Percentiles rank a stretch among this genome's conserved stretches.
Evolutionary conservation across 306 rosid species (phyloP).

Genomic region (Cicer cuneatum): DNA sequence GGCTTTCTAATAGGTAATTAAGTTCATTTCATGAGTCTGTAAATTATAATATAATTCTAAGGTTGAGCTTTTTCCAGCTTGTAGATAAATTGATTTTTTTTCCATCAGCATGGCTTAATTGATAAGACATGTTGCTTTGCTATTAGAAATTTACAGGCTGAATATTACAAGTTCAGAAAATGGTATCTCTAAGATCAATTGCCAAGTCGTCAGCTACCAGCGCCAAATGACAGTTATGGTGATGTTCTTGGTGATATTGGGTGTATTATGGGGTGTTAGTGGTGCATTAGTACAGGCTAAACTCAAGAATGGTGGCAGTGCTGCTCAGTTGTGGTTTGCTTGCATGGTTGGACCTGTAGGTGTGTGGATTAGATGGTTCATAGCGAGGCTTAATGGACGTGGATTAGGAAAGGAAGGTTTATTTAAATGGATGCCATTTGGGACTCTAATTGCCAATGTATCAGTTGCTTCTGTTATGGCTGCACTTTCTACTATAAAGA

Average conservation of each 20-base stretch:
- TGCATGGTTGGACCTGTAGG: slow-evolving; percentile 88
- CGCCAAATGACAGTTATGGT: slow-evolving; percentile 57
- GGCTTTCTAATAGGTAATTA: slow-evolving; percentile 75
- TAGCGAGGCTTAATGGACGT: slow-evolving; percentile 81
- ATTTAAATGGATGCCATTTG: slow-evolving; percentile 82
- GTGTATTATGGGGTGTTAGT: slow-evolving; percentile 59
- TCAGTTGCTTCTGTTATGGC: slow-evolving; percentile 86
- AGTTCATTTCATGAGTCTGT: background rate
- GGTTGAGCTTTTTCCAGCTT: background rate
- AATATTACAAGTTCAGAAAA: slow-evolving; percentile 40
- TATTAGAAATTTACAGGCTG: slow-evolving; percentile 51
- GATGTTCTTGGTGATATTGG: slow-evolving; percentile 53
- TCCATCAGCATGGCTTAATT: slow-evolving; percentile 24
- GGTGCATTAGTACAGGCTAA: slow-evolving; percentile 53
- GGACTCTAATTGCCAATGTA: slow-evolving; percentile 84
- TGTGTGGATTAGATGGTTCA: slow-evolving; percentile 93
- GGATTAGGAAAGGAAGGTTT: slow-evolving; percentile 65
- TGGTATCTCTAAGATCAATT: slow-evolving; percentile 45
- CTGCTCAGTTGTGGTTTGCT: slow-evolving; percentile 75
- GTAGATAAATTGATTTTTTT: background rate
- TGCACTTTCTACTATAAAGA: slow-evolving; percentile 62
- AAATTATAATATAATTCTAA: background rate
- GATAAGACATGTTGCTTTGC: slow-evolving; percentile 23
- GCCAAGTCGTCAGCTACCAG: slow-evolving; percentile 53
- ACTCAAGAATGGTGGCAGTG: slow-evolving; percentile 55